Evolutionary conservation across 495 filamentous ascomycete species (phyloP), one percentile per base, ranked within the genome.

Genomic region (Neurospora sp.): DNA sequence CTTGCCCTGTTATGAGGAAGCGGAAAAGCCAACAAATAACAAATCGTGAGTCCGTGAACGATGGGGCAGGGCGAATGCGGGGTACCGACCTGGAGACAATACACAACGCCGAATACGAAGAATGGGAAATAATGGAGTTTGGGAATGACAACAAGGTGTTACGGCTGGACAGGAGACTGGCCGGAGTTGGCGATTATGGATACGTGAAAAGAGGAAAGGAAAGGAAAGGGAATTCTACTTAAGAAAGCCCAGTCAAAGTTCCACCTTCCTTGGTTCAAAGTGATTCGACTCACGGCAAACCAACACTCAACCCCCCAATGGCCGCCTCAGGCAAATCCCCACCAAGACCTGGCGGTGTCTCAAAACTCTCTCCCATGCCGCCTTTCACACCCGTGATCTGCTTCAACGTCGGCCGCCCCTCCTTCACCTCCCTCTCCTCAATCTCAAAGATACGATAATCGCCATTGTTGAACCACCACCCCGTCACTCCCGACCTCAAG

Each of bases 361-460:
- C 53, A 3, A 65, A 65, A 37, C 53, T 65, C 53, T 65, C 27
- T 9, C 81, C 79, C 40, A 82, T 73, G 0, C 81, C 81, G 40
- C 81, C 81, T 69, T 79, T 78, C 71, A 71, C 71, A 0, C 53
- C 27, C 27, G 53, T 65, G 14, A 65, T 35, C 75, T 87, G 83
- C 42, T 80, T 75, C 40, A 88, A 76, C 69, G 68, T 74, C 48
- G 78, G 81, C 3, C 70, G 73, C 38, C 77, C 79, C 18, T 78
- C 79, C 9, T 78, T 79, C 0, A 45, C 70, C 39, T 77, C 69
- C 4, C 72, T 72, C 31, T 81, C 80, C 40, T 80, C 83, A 71
- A 89, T 88, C 4, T 90, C 86, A 74, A 90, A 90, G 53, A 91
- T 81, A 9, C 89, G 83, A 75, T 86, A 91, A 75, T 91, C 89